Conservation (phyloP, 208 protist genomes). For the Leishmania gerbilli region DNA sequence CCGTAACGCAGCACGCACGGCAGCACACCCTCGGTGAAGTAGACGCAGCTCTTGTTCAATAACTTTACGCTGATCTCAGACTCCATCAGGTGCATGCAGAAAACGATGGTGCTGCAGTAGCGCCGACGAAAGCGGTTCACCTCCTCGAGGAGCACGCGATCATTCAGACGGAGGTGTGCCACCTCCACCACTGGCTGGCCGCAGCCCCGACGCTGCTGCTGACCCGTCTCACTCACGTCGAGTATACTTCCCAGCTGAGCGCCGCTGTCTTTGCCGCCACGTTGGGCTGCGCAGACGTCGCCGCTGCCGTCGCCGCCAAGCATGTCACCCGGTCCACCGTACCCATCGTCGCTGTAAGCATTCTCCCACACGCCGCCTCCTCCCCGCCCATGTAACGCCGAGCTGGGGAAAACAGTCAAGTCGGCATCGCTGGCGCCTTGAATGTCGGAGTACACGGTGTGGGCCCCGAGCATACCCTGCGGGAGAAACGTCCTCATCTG, state of each 20-base stretch:
- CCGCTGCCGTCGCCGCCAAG: conserved; percentile 5
- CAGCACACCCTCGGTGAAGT: conserved; percentile 52
- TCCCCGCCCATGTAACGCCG: background rate
- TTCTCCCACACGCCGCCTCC: background rate
- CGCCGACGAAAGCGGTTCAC: conserved; percentile 51
- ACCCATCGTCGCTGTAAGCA: background rate
- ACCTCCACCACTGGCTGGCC: background rate
- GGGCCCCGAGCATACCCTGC: conserved; percentile 38
- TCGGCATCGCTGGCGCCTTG: conserved; percentile 1
- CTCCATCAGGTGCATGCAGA: conserved; percentile 42
- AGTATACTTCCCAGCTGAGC: background rate
- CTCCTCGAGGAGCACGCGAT: conserved; percentile 35
- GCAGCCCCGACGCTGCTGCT: background rate
- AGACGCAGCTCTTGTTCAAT: conserved; percentile 28
- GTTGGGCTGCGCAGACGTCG: background rate
- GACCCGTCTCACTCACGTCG: background rate
- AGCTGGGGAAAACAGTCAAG: conserved; percentile 2
- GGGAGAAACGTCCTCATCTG: conserved; percentile 63
- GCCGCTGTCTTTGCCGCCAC: background rate
- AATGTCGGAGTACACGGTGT: background rate
- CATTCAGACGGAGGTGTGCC: conserved; percentile 34
- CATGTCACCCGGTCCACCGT: background rate
- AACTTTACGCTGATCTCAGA: conserved; percentile 25
- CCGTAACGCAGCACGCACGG: conserved; percentile 46
- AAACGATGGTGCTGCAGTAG: conserved; percentile 48